Percentiles rank a stretch among this genome's conserved stretches.
These are phyloP conservation scores for Alloteropsis semialata DNA, from an alignment of 176 grass and related monocot genomes.

Conservation along the genomic window DNA sequence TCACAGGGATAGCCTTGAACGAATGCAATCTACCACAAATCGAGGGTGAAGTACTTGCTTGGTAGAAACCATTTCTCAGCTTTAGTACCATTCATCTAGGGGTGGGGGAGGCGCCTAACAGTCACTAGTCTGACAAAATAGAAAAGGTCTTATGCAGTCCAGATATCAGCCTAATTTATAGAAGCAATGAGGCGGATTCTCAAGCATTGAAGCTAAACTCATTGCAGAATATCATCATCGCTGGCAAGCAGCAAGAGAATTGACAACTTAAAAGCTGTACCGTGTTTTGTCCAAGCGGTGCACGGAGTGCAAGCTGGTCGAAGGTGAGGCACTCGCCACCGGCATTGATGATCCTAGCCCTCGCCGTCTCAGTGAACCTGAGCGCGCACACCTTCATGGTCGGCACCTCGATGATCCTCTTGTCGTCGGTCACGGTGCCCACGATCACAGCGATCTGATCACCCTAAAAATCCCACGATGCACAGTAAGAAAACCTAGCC, in stretches of 20 bases:
- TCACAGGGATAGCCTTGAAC: background rate
- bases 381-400: conserved; percentile 73
- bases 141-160: background rate
- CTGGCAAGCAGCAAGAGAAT: background rate
- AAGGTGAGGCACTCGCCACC: conserved; percentile 83
- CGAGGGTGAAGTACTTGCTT: background rate
- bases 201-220: too few relatives aligned
- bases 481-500: background rate
- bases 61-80: background rate
- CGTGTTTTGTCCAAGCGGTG: conserved; percentile 70
- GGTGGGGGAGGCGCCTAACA: background rate
- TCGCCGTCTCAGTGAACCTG: conserved; percentile 76
- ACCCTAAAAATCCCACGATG: conserved; percentile 12
- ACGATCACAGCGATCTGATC: conserved; percentile 76
- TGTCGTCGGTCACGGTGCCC: conserved; percentile 79
- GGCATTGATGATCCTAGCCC: conserved; percentile 69
- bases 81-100: background rate
- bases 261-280: conserved; percentile 4
- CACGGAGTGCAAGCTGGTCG: conserved; percentile 66
- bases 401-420: conserved; percentile 67
- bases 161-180: background rate
- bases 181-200: background rate
- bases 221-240: background rate
- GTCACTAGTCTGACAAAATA: background rate
- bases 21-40: background rate